phyloP scores from a whole-genome alignment of 148 eudicot genomes.

The Vaccinium vitisidaea region DNA sequence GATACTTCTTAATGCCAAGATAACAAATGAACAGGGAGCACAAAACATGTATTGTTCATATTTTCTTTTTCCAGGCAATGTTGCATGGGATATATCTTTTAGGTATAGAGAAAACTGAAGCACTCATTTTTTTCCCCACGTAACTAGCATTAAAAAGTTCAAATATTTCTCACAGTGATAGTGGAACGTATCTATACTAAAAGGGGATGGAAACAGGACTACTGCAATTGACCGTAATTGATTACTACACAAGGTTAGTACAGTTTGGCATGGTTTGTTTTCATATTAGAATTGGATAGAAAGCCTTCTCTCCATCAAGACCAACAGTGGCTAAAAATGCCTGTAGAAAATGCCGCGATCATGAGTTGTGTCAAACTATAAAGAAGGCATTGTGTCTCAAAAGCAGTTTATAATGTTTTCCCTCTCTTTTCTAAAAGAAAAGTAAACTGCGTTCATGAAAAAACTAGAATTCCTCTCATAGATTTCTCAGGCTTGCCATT shows the following conservation, averaged over 20 bases:
- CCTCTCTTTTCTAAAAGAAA: not conserved
- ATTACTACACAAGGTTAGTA: not conserved
- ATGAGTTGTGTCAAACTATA: not conserved
- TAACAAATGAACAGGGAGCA: constrained; percentile 14
- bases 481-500: not conserved
- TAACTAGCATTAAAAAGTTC: not conserved
- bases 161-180: not conserved
- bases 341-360: not conserved
- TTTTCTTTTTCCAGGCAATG: not conserved
- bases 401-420: not conserved
- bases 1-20: constrained; percentile 7
- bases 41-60: not conserved
- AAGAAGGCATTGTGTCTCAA: not conserved
- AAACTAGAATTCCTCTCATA: not conserved
- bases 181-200: not conserved
- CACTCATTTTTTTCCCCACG: not conserved
- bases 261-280: not conserved
- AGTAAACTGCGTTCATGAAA: not conserved
- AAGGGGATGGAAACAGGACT: constrained; percentile 6
- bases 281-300: not conserved
- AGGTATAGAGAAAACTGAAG: constrained; percentile 1
- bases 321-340: not conserved
- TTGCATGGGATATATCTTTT: not conserved
- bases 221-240: not conserved
- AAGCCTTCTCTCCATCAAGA: not conserved